Conservation (phyloP, 768 basidiomycete species). For the Tylopilus sp. region DNA sequence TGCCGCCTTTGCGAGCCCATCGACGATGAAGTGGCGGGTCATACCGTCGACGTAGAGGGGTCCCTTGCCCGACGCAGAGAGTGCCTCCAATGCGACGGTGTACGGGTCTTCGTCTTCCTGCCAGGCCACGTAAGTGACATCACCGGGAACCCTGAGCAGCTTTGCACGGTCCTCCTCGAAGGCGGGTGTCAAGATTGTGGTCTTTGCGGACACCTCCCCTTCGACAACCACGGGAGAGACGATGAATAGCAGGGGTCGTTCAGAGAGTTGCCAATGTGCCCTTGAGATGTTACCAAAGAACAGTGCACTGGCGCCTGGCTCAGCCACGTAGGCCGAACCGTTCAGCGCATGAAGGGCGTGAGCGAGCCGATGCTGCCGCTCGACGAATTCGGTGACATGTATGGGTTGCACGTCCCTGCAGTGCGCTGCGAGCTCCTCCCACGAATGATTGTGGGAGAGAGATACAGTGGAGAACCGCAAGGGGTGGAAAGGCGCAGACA, state of each 20-base stretch:
- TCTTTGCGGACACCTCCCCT: constrained; percentile 34
- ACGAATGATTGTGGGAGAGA: constrained; percentile 7
- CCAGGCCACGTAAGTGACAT: constrained; percentile 53
- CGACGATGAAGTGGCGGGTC: constrained; percentile 60
- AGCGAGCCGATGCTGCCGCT: constrained; percentile 55
- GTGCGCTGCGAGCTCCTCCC: constrained; percentile 34
- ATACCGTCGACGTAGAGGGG: constrained; percentile 59
- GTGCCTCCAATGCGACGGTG: constrained; percentile 37
- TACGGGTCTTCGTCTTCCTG: constrained; percentile 71
- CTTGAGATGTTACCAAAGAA: constrained; percentile 74
- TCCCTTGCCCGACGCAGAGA: constrained; percentile 25
- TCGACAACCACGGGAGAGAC: constrained; percentile 41
- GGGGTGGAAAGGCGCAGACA: constrained; percentile 2
- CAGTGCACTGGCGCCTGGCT: constrained; percentile 68
- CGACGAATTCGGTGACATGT: constrained; percentile 39
- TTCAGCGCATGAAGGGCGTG: constrained; percentile 44
- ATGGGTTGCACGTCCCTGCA: constrained; percentile 53
- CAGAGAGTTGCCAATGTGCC: constrained; percentile 65
- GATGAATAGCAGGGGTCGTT: constrained; percentile 73
- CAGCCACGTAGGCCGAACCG: constrained; percentile 70
- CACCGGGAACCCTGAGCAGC: constrained; percentile 49
- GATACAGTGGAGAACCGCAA: not conserved
- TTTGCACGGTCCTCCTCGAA: constrained; percentile 76
- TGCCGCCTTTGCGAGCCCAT: constrained; percentile 52
- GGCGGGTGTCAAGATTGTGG: constrained; percentile 68